These are phyloP conservation scores for Pseudogymnoascus sp. DNA, from an alignment of 2,329 filamentous ascomycete species.

Conservation along the genomic window DNA sequence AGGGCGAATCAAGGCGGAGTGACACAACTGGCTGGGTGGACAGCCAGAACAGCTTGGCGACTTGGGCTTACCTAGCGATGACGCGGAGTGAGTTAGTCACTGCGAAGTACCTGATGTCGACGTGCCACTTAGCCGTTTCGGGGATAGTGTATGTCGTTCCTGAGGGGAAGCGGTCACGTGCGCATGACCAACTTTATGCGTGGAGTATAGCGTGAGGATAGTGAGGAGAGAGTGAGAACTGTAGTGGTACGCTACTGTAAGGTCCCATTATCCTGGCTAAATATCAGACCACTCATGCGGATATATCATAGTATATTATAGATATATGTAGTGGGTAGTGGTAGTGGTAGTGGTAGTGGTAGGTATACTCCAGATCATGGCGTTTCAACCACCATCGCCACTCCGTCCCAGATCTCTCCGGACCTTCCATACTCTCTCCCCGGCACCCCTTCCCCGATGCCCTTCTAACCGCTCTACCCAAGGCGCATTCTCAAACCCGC, in stretches of 20 bases:
- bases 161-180: constrained; percentile 3
- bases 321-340: background rate
- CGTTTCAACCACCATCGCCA: background rate
- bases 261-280: background rate
- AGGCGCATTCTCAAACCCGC: constrained; percentile 34
- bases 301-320: background rate
- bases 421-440: constrained; percentile 55
- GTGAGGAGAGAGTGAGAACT: background rate
- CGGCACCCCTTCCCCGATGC: constrained; percentile 46
- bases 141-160: background rate
- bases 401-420: constrained; percentile 46
- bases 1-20: background rate
- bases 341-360: too few relatives aligned
- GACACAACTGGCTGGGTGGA: background rate
- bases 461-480: constrained; percentile 53
- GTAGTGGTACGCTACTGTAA: background rate
- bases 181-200: background rate
- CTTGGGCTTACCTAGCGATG: background rate
- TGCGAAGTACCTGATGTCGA: background rate
- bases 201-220: background rate
- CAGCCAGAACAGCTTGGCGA: background rate
- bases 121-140: background rate
- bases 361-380: background rate
- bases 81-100: constrained; percentile 1
- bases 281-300: background rate